A percentile compares a stretch with the other conserved stretches of the same genome.
Conservation (phyloP, 1,284 basidiomycete species). For the Naganishia sp. region DNA sequence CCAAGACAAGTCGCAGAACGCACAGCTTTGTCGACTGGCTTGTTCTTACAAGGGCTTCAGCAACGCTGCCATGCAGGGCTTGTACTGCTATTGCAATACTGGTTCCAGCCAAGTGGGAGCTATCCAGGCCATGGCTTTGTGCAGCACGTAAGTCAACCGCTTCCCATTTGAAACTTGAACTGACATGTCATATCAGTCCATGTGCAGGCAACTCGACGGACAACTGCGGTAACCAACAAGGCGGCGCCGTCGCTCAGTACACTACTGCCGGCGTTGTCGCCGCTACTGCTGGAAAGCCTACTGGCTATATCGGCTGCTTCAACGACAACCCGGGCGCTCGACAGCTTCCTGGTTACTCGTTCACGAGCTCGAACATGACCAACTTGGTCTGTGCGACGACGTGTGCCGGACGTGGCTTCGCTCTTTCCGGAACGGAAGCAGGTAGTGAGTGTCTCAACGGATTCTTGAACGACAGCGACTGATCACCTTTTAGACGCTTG, state of each 20-base stretch:
- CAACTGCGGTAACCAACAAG: constrained; percentile 12
- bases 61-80: constrained; percentile 29
- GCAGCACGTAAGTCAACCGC: constrained; percentile 5
- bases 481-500: constrained; percentile 33
- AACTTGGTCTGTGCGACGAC: constrained; percentile 31
- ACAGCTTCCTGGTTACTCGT: constrained; percentile 35
- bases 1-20: constrained; percentile 32
- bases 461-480: constrained; percentile 21
- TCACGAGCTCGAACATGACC: constrained; percentile 37
- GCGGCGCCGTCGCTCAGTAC: constrained; percentile 16
- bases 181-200: constrained; percentile 34
- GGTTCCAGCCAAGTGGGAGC: constrained; percentile 14
- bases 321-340: constrained; percentile 18
- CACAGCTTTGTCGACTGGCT: constrained; percentile 35
- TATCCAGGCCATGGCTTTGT: constrained; percentile 18
- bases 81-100: constrained; percentile 37
- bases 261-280: constrained; percentile 3
- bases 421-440: constrained; percentile 16
- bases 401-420: constrained; percentile 32
- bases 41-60: constrained; percentile 38
- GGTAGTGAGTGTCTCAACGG: constrained; percentile 13
- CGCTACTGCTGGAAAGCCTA: not conserved
- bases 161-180: not conserved
- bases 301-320: constrained; percentile 36
- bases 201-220: constrained; percentile 25